Conservation (phyloP, 345 rosid genomes). For the Bruguiera gymnorhiza region DNA sequence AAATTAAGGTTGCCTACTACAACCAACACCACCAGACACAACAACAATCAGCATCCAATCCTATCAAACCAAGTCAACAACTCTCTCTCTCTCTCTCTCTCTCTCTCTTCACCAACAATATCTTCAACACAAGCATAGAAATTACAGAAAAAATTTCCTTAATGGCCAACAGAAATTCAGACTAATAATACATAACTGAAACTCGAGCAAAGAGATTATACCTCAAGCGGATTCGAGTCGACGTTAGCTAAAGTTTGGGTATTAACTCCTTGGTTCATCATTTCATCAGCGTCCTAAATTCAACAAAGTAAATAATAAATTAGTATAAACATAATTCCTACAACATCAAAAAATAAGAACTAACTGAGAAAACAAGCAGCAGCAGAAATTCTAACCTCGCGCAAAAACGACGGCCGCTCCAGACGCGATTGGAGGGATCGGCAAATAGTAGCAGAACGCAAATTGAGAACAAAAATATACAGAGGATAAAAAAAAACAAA, state of each 20-base stretch:
- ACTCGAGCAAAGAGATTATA: constrained; percentile 17
- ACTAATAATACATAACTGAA: background rate
- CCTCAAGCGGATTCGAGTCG: constrained; percentile 73
- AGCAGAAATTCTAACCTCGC: constrained; percentile 9
- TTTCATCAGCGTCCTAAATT: constrained; percentile 46
- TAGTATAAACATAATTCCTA: background rate
- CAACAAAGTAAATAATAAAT: constrained; percentile 2
- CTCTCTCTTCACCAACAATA: no score
- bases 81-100: no score
- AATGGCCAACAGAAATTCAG: no score
- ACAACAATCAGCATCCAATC: no score
- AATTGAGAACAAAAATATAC: background rate
- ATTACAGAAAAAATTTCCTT: background rate
- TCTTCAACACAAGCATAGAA: background rate
- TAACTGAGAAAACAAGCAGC: background rate
- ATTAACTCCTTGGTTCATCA: constrained; percentile 76
- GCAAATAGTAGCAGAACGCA: background rate
- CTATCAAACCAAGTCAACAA: no score
- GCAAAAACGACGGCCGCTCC: background rate
- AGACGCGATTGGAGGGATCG: constrained; percentile 10
- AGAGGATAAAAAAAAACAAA: background rate
- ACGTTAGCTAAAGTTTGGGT: constrained; percentile 52
- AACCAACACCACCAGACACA: no score
- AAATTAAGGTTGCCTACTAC: no score
- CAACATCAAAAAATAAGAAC: constrained; percentile 5